Conservation (phyloP, 2,329 filamentous ascomycete genomes). For the Xylariaceae sp. region DNA sequence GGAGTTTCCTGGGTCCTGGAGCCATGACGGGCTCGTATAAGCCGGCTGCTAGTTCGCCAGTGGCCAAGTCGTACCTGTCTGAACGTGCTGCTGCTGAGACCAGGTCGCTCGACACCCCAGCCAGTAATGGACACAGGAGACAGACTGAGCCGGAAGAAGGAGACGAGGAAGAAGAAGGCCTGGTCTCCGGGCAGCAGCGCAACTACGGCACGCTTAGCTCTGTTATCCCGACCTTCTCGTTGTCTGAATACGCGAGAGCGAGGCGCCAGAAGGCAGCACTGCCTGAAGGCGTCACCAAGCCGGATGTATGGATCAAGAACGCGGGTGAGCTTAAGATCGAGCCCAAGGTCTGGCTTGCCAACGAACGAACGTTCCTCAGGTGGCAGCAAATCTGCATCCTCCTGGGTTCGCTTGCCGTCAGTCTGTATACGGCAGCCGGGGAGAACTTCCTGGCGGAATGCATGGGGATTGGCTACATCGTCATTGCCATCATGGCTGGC, state of each 20-base stretch:
- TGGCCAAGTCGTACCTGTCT: slow-evolving; percentile 60
- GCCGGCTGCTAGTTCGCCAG: slow-evolving; percentile 60
- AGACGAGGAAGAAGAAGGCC: slow-evolving; percentile 30
- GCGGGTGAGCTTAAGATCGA: slow-evolving; percentile 87
- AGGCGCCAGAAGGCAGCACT: slow-evolving; percentile 52
- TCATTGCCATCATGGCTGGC: slow-evolving; percentile 77
- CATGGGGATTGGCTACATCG: slow-evolving; percentile 79
- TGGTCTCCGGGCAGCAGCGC: slow-evolving; percentile 13
- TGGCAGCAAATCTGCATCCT: slow-evolving; percentile 95
- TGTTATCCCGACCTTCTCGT: slow-evolving; percentile 77
- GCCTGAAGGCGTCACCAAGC: slow-evolving; percentile 84
- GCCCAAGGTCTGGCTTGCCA: slow-evolving; percentile 97
- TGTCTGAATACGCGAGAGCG: slow-evolving; percentile 67
- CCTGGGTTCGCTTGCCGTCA: slow-evolving; percentile 77
- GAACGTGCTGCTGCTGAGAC: slow-evolving; percentile 49
- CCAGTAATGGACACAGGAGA: slow-evolving; percentile 14
- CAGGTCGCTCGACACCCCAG: slow-evolving; percentile 23
- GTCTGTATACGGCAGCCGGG: slow-evolving; percentile 84
- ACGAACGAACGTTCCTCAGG: slow-evolving; percentile 96
- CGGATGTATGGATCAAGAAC: slow-evolving; percentile 89
- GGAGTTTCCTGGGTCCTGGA: slow-evolving; percentile 68
- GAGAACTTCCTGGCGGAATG: slow-evolving; percentile 69
- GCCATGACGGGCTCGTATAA: slow-evolving; percentile 49
- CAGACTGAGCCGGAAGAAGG: slow-evolving; percentile 21
- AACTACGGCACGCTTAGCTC: slow-evolving; percentile 59